These are phyloP conservation scores for Phalaenopsis equestris DNA, from an alignment of 106 monocot species.

Conservation along the genomic window DNA sequence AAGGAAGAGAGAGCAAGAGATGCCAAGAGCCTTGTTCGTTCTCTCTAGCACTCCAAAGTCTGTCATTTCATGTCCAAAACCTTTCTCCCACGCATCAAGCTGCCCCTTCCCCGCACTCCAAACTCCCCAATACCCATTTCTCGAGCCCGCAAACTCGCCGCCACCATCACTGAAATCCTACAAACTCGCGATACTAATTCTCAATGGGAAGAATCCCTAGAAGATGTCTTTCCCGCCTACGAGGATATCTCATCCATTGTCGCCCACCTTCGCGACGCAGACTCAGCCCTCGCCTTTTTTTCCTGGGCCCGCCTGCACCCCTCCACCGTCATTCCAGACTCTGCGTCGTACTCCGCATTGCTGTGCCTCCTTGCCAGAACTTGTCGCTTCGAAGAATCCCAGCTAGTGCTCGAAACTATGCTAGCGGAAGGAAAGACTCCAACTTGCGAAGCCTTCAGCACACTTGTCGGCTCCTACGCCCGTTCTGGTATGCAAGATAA, in stretches of 20 bases:
- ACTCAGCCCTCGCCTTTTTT: conserved; percentile 51
- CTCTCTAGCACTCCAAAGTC: not conserved
- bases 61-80: conserved; percentile 15
- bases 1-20: not conserved
- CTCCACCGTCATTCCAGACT: conserved; percentile 5
- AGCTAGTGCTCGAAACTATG: conserved; percentile 39
- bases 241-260: conserved; percentile 25
- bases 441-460: conserved; percentile 29
- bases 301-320: conserved; percentile 21
- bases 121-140: not conserved
- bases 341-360: conserved; percentile 43
- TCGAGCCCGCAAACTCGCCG: conserved; percentile 15
- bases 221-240: conserved; percentile 8
- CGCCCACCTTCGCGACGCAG: conserved; percentile 43
- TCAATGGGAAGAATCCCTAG: conserved; percentile 20
- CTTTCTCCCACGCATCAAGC: conserved; percentile 18
- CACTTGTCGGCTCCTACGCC: conserved; percentile 42
- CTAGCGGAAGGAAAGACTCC: conserved; percentile 27
- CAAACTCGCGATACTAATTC: conserved; percentile 21
- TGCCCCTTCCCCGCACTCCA: not conserved
- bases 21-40: not conserved
- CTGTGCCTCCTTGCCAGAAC: conserved; percentile 33
- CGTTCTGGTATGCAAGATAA: conserved; percentile 29
- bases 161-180: conserved; percentile 23
- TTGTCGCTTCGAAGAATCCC: conserved; percentile 34